Evolutionary conservation across 768 basidiomycete genomes (phyloP), one percentile per base, ranked within the genome.

Genomic region (Boletus edulis): DNA sequence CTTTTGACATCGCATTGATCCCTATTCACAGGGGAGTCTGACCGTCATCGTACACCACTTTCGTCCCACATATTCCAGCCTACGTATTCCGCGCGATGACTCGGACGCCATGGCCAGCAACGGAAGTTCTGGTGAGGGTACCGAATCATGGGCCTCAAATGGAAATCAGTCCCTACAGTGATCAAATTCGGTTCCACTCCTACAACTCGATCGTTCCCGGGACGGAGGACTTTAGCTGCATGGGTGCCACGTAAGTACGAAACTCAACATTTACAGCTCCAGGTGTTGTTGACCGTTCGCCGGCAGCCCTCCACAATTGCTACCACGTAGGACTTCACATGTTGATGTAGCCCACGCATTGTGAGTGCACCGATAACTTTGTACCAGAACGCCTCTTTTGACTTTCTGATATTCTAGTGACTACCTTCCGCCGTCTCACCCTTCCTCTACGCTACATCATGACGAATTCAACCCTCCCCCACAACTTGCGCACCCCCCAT

Each of bases 1-100:
- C n/a, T 32, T 57, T 37, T 49, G 55, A 52, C 35, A 47, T 54
- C 20, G n/a, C 47, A 49, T 52, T 44, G 54, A 56, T 56, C 55
- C 52, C 50, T 39, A 54, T 44, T 27, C 40, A 47, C 51, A 15
- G 55, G 55, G 51, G 37, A 52, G 40, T 56, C 34, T 48, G 45
- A 51, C 51, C 35, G 27, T 55, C 49, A 29, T 11, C 18, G 2
- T 20, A 20, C 20, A 59, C 29, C 39, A 18, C 24, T 49, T 44
- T 40, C 44, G 24, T 32, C 41, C 31, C 40, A 42, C 22, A 43
- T 38, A 43, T 34, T 20, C 37, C 46, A 37, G 32, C 31, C 29
- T 18, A 51, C 49, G 3, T 27, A 34, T 18, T 51, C 45, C 32
- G 47, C 40, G 35, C 43, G 32, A 66, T 65, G 65, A 50, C 47